Percentiles rank a stretch among this genome's conserved stretches.
Conservation (phyloP, 2,329 filamentous ascomycete genomes). For the Fusarium tjaetaba region DNA sequence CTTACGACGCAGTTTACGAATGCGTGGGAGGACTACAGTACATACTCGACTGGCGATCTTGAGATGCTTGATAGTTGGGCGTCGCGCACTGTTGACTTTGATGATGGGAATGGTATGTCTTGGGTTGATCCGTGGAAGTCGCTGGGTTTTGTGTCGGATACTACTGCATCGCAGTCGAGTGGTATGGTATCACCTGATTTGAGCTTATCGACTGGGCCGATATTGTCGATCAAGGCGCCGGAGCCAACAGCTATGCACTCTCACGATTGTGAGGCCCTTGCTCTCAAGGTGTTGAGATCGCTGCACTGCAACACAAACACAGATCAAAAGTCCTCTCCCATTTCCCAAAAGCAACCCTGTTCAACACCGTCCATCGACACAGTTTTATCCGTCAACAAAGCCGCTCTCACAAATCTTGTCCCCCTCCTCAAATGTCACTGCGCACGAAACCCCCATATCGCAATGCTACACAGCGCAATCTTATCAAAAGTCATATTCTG, state of each 20-base stretch:
- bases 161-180: neutral
- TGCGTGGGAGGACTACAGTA: slow-evolving; percentile 6
- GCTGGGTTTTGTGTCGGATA: neutral
- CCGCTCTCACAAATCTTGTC: neutral
- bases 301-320: slow-evolving; percentile 9
- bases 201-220: neutral
- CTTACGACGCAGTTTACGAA: neutral
- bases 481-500: slow-evolving; percentile 26
- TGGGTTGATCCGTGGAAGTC: slow-evolving; percentile 19
- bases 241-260: neutral
- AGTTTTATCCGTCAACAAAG: slow-evolving; percentile 20
- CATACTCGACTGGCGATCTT: neutral
- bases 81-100: slow-evolving; percentile 16
- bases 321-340: neutral
- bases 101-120: slow-evolving; percentile 5
- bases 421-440: slow-evolving; percentile 19
- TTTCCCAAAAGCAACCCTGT: neutral
- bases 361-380: slow-evolving; percentile 21
- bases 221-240: neutral
- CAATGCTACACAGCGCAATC: slow-evolving; percentile 24
- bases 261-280: slow-evolving; percentile 22
- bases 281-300: slow-evolving; percentile 3
- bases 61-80: slow-evolving; percentile 19
- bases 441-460: slow-evolving; percentile 2
- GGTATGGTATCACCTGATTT: slow-evolving; percentile 4